Base-by-base conservation (phyloP, 2,329 filamentous ascomycete genomes). In the Nectriaceae sp. region DNA sequence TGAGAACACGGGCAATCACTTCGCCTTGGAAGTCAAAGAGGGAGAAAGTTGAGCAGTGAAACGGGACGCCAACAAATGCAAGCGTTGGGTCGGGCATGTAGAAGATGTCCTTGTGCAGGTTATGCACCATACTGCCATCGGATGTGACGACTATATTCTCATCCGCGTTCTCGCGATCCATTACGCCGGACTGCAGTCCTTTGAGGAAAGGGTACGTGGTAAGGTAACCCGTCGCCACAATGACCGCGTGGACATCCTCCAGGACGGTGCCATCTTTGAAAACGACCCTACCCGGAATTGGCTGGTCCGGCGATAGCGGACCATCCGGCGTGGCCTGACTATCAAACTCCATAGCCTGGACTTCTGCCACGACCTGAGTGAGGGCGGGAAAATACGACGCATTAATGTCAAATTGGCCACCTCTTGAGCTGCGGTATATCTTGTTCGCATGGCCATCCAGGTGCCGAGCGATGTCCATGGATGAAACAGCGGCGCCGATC, bases 1-100 rank as follows among this genome's bases (percentile, higher is more conserved):
- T 69, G 16, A 84, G 73, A 0, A 85, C 76, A 10, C 79, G 75
- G 0, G 83, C 78, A 0, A 84, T 70, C 0, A 76, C 76, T 55
- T 83, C 78, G 1, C 82, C 83, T 60, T 88, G 85, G 56, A 86
- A 87, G 51, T 88, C 84, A 53, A 87, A 88, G 2, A 87, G 69
- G 0, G 81, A 82, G 59, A 88, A 88, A 0, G 84, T 87, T 0
- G 83, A 82, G 0, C 80, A 80, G 59, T 84, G 80, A 62, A 81
- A 86, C 0, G 82, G 83, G 1, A 84, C 77, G 0, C 85, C 84
- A n/a, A 87, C 70, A 54, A 87, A 87, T 0, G 73, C 69, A 1
- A 88, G 69, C 0, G 80, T 79, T 0, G 84, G 83, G 53, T 88
- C 83, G 0, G 76, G 75, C 42, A 88, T 87, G 65, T 87, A 88